Base-by-base conservation (phyloP, 371 early-diverging fungal species). In the Gilbertella persicaria region DNA sequence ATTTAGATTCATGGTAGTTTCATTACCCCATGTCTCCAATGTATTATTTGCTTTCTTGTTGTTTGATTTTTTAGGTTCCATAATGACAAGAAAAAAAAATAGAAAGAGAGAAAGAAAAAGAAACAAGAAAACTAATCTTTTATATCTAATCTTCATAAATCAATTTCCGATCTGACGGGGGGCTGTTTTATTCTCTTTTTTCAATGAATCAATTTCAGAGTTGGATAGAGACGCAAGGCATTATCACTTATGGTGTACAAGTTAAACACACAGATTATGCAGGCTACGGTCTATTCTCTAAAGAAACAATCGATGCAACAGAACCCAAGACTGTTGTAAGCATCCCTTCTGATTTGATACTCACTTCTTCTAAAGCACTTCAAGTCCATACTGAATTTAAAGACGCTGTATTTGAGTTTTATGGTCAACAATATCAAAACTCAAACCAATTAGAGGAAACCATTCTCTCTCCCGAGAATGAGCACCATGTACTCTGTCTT, bases 1-100 rank as follows among this genome's bases (percentile, higher is more conserved):
- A 67, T 91, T 91, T 66, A 92, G 64, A 66, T 94, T 94, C 93
- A 92, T 94, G 24, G 88, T 91, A 41, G 72, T 66, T 50, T 83
- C 88, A 59, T 88, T 91, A 23, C 92, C 92, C 71, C 82, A 82
- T 19, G 91, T 90, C 44, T 88, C 89, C 23, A 90, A 58, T 23
- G 56, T 69, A 56, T 88, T 88, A 46, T 64, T 67, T 40, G 64
- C 57, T 47, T 73, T 71, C 33, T 75, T 79, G 64, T 62, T 72
- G 53, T 59, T 33, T 33, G 33, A 8, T 10, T 67, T 37, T 25
- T 59, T 49, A 23, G 53, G 50, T n/a, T 30, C 25, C 52, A 58
- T 54, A 14, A 14, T 19, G 30, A 17, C 3, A 30, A 10, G 44
- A 17, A 41, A 46, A 39, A 30, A 55, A 47, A 24, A 60, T 33